Conservation (phyloP, 2,329 filamentous ascomycete species). For the Cercospora janseana region DNA sequence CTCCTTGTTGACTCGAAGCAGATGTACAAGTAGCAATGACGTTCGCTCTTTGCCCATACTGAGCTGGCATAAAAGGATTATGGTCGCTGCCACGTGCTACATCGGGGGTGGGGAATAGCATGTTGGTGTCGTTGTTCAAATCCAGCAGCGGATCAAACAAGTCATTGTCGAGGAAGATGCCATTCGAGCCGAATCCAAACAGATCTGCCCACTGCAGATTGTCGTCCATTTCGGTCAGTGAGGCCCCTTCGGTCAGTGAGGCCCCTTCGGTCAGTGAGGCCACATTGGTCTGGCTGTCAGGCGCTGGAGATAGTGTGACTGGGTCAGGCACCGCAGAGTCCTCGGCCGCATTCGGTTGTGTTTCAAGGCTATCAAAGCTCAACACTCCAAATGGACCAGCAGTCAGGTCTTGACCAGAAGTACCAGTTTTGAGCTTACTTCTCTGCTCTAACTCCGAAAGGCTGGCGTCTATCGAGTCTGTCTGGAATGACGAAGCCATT, state of each 20-base stretch:
- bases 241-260: constrained; percentile 9
- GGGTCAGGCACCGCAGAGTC: not conserved
- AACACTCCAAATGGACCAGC: constrained; percentile 14
- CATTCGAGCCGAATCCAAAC: constrained; percentile 13
- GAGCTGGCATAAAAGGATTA: not conserved
- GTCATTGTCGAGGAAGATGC: constrained; percentile 8
- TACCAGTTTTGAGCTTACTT: constrained; percentile 2
- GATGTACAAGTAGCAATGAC: not conserved
- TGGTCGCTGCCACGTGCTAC: not conserved
- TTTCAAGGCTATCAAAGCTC: not conserved
- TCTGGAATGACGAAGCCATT: constrained; percentile 5
- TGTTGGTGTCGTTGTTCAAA: constrained; percentile 2
- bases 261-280: constrained; percentile 10
- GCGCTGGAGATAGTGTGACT: not conserved
- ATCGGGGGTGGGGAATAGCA: not conserved
- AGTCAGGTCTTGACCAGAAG: not conserved
- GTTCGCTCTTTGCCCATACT: not conserved
- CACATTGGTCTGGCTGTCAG: constrained; percentile 9
- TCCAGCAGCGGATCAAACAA: constrained; percentile 12
- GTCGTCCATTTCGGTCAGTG: constrained; percentile 10
- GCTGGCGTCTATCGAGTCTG: constrained; percentile 8
- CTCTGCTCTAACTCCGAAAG: constrained; percentile 12
- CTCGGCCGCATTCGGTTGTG: not conserved
- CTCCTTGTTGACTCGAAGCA: not conserved
- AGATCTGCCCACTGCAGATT: constrained; percentile 16